These are phyloP conservation scores for Sporothrix inflata DNA, from an alignment of 2,329 filamentous ascomycete genomes.

Conservation along the genomic window DNA sequence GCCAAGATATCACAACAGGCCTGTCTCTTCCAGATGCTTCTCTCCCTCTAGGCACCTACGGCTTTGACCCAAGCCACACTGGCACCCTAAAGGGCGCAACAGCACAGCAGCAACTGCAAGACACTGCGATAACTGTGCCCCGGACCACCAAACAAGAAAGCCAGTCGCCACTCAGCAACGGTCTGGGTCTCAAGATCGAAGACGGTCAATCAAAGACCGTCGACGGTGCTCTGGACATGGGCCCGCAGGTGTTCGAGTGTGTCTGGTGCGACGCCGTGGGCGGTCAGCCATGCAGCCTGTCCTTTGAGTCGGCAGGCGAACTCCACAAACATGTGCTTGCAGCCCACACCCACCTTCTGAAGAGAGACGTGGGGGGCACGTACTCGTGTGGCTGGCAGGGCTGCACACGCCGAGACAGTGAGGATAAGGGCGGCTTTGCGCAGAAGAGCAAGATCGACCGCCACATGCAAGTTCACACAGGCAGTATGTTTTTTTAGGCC, in stretches of 20 bases:
- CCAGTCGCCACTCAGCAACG: neutral
- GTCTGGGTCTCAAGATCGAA: neutral
- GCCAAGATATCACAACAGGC: neutral
- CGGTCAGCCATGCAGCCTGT: constrained; percentile 37
- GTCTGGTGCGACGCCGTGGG: constrained; percentile 39
- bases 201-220: neutral
- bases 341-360: constrained; percentile 52
- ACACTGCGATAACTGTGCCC: neutral
- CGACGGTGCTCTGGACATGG: neutral
- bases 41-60: neutral
- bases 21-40: constrained; percentile 18
- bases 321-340: constrained; percentile 60
- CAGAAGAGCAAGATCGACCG: constrained; percentile 67
- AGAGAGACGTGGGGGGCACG: constrained; percentile 52
- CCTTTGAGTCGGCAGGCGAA: constrained; percentile 50
- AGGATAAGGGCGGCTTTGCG: constrained; percentile 52
- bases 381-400: constrained; percentile 58
- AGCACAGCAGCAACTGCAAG: neutral
- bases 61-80: neutral
- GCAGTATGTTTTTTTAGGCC: constrained; percentile 55
- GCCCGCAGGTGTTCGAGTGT: constrained; percentile 33
- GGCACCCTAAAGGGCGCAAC: neutral
- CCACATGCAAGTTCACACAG: constrained; percentile 68
- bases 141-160: neutral
- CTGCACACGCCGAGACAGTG: constrained; percentile 54